Base-by-base conservation (phyloP, 208 protist genomes). In the Strigomonas galati region DNA sequence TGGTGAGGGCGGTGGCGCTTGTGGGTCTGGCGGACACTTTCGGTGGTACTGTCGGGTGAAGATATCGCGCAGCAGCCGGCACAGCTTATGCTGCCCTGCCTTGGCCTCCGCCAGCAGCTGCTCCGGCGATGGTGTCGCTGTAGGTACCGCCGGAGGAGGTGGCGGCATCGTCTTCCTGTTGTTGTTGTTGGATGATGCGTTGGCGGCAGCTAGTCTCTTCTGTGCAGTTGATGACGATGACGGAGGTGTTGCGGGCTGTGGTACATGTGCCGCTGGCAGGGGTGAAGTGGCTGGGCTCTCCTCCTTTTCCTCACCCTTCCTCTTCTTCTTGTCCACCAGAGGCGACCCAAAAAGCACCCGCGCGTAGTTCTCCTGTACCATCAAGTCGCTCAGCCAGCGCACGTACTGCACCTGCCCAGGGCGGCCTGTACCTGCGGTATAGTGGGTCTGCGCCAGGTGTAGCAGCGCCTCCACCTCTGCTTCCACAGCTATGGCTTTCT, bases 41-140 rank as follows among this genome's bases (percentile, higher is more conserved):
- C 75, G 73, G n/a, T 62, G 68, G 63, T 69, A 79, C 23, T 40
- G 67, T 9, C 46, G 31, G 30, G 75, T n/a, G 44, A 85, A 58
- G 27, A 70, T 76, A 15, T 67, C 64, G 12, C 65, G 55, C 27
- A 88, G 40, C 1, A 74, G 62, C 7, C 55, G 65, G 54, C 27
- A 59, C 54, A 21, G 54, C 54, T 59, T 6, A 23, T 59, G 54
- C 32, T 59, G 54, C 7, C 26, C 54, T 2, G 54, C 54, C 54
- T 0, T n/a, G 15, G 40, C 40, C 40, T 46, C 40, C 40, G 3
- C 5, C 40, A 46, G 40, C 40, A 46, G 40, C 40, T 9, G 12
- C 1, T 17, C 40, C 19, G 40, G 40, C 40, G 32, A 9, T 37
- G 32, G 6, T 37, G 32, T 37, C 9, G 32, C 32, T 37, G 32